Conservation (phyloP, 345 rosid genomes). For the Mercurialis annua region DNA sequence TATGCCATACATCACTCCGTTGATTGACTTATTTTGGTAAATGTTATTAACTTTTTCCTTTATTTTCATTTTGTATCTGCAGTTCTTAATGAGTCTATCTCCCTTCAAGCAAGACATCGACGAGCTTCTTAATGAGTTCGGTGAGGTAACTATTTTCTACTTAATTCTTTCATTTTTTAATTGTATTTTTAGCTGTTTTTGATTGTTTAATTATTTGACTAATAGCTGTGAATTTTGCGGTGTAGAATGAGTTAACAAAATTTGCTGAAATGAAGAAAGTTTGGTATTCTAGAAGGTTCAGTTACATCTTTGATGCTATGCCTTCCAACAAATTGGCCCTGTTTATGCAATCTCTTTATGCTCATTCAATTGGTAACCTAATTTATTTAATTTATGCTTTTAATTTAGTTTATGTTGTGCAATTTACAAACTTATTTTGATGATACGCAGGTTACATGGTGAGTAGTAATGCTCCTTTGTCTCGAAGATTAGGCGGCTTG, state of each 20-base stretch:
- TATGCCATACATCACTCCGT: background rate
- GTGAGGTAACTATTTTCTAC: slow-evolving; percentile 28
- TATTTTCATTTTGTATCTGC: background rate
- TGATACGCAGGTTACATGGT: slow-evolving; percentile 63
- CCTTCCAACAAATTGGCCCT: slow-evolving; percentile 47
- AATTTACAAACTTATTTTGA: background rate
- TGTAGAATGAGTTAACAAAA: slow-evolving; percentile 40
- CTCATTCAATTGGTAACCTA: slow-evolving; percentile 49
- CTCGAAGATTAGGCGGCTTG: slow-evolving; percentile 70
- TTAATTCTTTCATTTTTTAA: background rate
- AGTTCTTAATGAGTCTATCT: slow-evolving; percentile 33
- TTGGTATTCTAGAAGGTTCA: slow-evolving; percentile 57
- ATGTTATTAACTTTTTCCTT: background rate
- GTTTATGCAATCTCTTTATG: slow-evolving; percentile 69
- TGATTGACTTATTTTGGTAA: background rate
- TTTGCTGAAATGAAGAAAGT: slow-evolving; percentile 60
- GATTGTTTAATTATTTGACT: too few species aligned
- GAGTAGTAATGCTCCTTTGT: slow-evolving; percentile 41
- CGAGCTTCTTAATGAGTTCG: slow-evolving; percentile 53
- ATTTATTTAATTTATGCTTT: background rate
- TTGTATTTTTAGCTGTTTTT: too few species aligned
- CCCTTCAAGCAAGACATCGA: slow-evolving; percentile 59
- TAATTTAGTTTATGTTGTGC: background rate
- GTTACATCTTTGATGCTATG: slow-evolving; percentile 53
- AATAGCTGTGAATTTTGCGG: slow-evolving; percentile 1